Evolutionary conservation across 441 rosid species (phyloP).

Genomic region (Francoa sonchifolia): DNA sequence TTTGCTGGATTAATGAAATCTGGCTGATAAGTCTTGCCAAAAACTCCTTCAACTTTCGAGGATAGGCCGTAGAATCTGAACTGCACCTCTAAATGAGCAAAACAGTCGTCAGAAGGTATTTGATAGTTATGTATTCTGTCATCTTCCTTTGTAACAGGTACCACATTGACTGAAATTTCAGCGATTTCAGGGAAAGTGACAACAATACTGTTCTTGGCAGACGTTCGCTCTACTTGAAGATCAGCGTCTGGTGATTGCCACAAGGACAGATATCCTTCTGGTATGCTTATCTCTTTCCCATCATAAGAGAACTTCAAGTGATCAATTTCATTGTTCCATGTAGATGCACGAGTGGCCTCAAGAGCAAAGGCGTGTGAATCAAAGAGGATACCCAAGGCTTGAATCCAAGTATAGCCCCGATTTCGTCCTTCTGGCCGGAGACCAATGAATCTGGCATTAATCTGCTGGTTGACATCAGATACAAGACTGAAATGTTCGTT

Average conservation of each 20-base stretch:
- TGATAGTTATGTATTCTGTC: constrained; percentile 51
- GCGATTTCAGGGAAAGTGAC: constrained; percentile 36
- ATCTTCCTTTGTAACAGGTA: constrained; percentile 73
- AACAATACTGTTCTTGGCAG: constrained; percentile 39
- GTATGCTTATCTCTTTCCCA: constrained; percentile 32
- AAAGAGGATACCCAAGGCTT: constrained; percentile 62
- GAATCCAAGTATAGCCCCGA: constrained; percentile 85
- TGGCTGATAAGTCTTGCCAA: constrained; percentile 58
- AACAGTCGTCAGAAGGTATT: constrained; percentile 48
- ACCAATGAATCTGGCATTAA: constrained; percentile 64
- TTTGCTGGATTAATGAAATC: constrained; percentile 57
- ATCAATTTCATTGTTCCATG: constrained; percentile 43
- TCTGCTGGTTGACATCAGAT: constrained; percentile 46
- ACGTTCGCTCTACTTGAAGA: constrained; percentile 45
- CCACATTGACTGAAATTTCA: constrained; percentile 54
- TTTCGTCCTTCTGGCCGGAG: constrained; percentile 46
- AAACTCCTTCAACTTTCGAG: constrained; percentile 49
- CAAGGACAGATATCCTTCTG: constrained; percentile 32
- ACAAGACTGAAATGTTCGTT: constrained; percentile 51
- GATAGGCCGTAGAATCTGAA: constrained; percentile 52
- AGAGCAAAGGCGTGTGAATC: constrained; percentile 43
- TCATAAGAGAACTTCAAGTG: constrained; percentile 44
- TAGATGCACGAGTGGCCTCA: constrained; percentile 39
- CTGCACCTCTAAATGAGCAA: constrained; percentile 61
- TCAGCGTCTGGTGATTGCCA: constrained; percentile 41